Base-by-base conservation (phyloP, 2,329 filamentous ascomycete genomes). In the Pseudogymnoascus sp. region DNA sequence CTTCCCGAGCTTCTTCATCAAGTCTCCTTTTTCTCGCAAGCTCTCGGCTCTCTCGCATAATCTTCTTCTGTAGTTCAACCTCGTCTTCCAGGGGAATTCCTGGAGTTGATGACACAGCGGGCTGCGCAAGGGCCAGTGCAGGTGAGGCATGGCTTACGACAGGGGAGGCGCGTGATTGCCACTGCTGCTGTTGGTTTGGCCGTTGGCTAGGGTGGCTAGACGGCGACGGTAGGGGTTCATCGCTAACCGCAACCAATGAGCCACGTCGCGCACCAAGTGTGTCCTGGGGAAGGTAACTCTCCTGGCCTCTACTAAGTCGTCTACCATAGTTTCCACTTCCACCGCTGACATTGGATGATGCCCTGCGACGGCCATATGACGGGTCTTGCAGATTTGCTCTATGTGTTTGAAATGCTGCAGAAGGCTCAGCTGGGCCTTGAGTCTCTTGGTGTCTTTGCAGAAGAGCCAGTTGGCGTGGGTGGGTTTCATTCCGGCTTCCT, bases 311-410 rank as follows among this genome's bases (percentile, higher is more conserved):
- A 62, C 72, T 74, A 71, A 74, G 71, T 47, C 73, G 69, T 62
- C 72, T 66, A 36, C 88, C 82, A 67, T 87, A 84, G 38, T 84
- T 82, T 65, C 88, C 88, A 74, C 91, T 96, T 65, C 89, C 90
- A 63, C 91, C 92, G 74, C 93, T 97, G 42, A 96, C 88, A 71
- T 92, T 96, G 1, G 93, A 97, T 15, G 93, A 97, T 64, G 89
- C 89, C 67, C 93, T 87, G 66, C 92, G 86, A 68, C 92, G 86
- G 38, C 82, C 83, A 79, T 90, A 93, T 2, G 85, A 80, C 11
- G 79, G 86, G 67, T 89, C 86, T 65, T 89, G 87, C 15, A 77
- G 80, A 67, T 80, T 85, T 36, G 83, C 83, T 65, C 91, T 84
- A 68, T 84, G 86, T 3, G 90, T 91, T 74, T 96, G 93, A 73